Base-by-base conservation (phyloP, 2,329 filamentous ascomycete genomes). In the Bimuria novae-zelandiae region DNA sequence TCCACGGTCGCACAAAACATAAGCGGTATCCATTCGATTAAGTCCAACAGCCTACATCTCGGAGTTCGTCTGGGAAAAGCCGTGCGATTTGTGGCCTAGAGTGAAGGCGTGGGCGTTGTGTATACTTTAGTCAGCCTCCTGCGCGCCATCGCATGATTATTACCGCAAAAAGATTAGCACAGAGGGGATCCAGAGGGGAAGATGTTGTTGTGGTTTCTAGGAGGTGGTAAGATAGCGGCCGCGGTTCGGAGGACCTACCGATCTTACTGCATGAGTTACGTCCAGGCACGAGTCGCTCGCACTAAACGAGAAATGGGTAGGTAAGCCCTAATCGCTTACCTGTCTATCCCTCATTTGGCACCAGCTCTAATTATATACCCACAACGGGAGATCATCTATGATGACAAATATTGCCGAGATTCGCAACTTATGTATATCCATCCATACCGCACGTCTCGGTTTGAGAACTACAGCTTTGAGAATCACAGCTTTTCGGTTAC, bases 401-500 rank as follows among this genome's bases (percentile, higher is more conserved):
- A 46, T 46, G 30, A 46, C 43, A 46, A 46, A 46, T 46, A 25
- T 19, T 12, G 30, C 19, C 17, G 12, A 22, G 19, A n/a, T 5
- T 8, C 11, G n/a, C 16, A 14, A 19, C 2, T 1, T 11, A 33
- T 25, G 21, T 35, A 45, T 25, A 35, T 35, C 2, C 25, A 19
- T 42, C 17, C 23, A 42, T 42, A 30, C n/a, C 39, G 16, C 21
- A 14, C 5, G 12, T 30, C 27, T 12, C 27, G 27, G 7, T 12
- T 12, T 7, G 12, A 17, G 23, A 32, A 10, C 32, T 11, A 27
- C n/a, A 19, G n/a, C 33, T 21, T 14, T 14, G 8, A 22, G 4
- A 25, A 22, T n/a, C 27, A 12, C 8, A 44, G 3, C 11, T 12
- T 33, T 4, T 4, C n/a, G 10, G 6, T 19, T 7, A 8, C 23